Conservation (phyloP, 106 monocot genomes). For the Alisma plantagoaquatica region DNA sequence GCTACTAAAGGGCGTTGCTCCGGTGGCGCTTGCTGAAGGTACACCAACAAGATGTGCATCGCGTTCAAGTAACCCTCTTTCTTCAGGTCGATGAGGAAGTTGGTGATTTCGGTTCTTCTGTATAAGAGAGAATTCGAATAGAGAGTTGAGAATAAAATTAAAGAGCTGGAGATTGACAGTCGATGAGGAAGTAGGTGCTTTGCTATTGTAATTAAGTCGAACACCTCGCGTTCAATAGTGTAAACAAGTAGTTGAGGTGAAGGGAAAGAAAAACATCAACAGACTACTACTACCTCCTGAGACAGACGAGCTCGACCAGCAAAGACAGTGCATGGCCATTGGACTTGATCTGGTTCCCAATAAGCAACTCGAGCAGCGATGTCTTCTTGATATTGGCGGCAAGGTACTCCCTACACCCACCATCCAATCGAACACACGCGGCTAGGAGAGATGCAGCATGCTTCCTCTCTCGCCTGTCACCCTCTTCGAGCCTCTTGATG, state of each 20-base stretch:
- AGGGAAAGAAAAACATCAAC: too few species aligned
- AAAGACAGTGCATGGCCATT: conserved; percentile 44
- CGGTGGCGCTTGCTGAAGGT: conserved; percentile 75
- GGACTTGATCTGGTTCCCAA: conserved; percentile 59
- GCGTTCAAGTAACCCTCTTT: conserved; percentile 59
- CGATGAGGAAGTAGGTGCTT: too few species aligned
- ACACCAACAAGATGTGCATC: conserved; percentile 76
- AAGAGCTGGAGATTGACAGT: too few species aligned
- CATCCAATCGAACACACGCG: conserved; percentile 55
- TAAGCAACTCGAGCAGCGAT: conserved; percentile 45
- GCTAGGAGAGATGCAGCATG: conserved; percentile 35
- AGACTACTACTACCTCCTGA: conserved; percentile 75
- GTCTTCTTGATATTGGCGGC: conserved; percentile 57
- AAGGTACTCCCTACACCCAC: conserved; percentile 51
- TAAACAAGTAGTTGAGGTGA: too few species aligned
- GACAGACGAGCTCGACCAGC: conserved; percentile 53
- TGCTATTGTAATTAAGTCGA: too few species aligned
- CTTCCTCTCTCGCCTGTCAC: conserved; percentile 43
- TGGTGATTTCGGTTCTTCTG: conserved; percentile 45
- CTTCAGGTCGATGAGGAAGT: conserved; percentile 54
- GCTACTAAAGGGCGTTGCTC: conserved; percentile 74
- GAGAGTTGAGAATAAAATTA: too few species aligned
- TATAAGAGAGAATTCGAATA: too few species aligned
- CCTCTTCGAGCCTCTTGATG: conserved; percentile 42
- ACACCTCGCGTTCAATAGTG: too few species aligned